phyloP scores from a whole-genome alignment of 1,284 basidiomycete genomes.

The Athelia sp. region DNA sequence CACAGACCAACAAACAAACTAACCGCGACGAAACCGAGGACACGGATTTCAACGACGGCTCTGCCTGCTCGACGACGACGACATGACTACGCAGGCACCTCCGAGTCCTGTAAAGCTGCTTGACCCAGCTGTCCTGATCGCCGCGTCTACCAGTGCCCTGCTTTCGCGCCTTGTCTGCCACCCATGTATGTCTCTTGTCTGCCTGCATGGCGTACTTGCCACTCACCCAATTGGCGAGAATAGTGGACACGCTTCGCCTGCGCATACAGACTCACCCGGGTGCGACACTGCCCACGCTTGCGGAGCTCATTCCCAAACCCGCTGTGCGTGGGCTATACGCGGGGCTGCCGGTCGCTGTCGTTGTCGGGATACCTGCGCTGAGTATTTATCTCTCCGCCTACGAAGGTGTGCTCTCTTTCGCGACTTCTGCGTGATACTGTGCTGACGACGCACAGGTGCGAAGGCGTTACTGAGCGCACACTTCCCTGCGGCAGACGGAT shows the following conservation, averaged over 20 bases:
- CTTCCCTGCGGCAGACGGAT: neutral
- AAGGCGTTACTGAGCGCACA: neutral
- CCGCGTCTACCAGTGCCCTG: neutral
- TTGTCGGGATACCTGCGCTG: neutral
- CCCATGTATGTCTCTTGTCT: neutral
- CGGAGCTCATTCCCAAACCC: neutral
- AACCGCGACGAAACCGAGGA: no score
- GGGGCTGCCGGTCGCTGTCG: neutral
- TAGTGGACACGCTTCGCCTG: neutral
- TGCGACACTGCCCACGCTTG: neutral
- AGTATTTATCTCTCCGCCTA: neutral
- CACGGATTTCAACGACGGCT: no score
- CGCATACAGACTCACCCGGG: neutral
- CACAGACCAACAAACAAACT: no score
- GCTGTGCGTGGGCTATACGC: neutral
- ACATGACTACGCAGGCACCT: no score
- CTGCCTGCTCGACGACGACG: no score
- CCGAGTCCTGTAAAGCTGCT: neutral
- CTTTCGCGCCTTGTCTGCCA: conserved; percentile 1
- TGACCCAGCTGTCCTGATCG: neutral
- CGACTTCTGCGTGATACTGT: neutral
- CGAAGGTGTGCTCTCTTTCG: neutral
- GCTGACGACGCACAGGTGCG: neutral
- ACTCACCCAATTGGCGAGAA: neutral
- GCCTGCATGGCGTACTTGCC: neutral